Evolutionary conservation across 2,329 filamentous ascomycete species (phyloP).

Genomic region (Eurotiales sp.): DNA sequence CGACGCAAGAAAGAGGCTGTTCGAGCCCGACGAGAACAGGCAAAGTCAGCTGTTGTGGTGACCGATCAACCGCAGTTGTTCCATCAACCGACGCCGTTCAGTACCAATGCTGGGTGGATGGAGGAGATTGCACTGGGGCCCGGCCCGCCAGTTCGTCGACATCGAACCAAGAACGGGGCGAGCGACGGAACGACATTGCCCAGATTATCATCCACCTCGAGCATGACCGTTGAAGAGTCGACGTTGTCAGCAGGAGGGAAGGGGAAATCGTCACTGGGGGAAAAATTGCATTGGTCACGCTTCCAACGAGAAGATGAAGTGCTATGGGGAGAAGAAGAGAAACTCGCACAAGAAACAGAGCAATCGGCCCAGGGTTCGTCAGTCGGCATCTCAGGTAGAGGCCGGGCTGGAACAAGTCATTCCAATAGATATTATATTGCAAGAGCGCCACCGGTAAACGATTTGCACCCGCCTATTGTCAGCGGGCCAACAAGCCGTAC

Average conservation of each 20-base stretch:
- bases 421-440: slow-evolving; percentile 58
- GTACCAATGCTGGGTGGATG: slow-evolving; percentile 83
- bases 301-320: slow-evolving; percentile 88
- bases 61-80: slow-evolving; percentile 69
- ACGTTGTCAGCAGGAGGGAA: slow-evolving; percentile 42
- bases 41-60: slow-evolving; percentile 55
- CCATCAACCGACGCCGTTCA: slow-evolving; percentile 72
- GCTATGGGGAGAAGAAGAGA: slow-evolving; percentile 71
- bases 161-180: slow-evolving; percentile 57
- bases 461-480: slow-evolving; percentile 80
- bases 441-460: slow-evolving; percentile 71
- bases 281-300: slow-evolving; percentile 71
- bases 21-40: slow-evolving; percentile 63
- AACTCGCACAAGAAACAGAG: slow-evolving; percentile 27
- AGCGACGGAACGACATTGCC: slow-evolving; percentile 48
- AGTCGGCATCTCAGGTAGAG: slow-evolving; percentile 45
- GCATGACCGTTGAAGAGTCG: slow-evolving; percentile 27
- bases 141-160: slow-evolving; percentile 60
- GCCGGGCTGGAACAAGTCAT: slow-evolving; percentile 32
- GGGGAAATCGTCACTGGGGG: slow-evolving; percentile 42
- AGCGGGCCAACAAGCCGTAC: slow-evolving; percentile 66
- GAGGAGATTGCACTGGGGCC: slow-evolving; percentile 84
- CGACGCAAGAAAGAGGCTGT: slow-evolving; percentile 68
- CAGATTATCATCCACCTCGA: slow-evolving; percentile 17
- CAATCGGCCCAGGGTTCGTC: slow-evolving; percentile 53